Evolutionary conservation across 2,329 filamentous ascomycete species (phyloP).

Genomic region (Botrytis pseudocinerea): DNA sequence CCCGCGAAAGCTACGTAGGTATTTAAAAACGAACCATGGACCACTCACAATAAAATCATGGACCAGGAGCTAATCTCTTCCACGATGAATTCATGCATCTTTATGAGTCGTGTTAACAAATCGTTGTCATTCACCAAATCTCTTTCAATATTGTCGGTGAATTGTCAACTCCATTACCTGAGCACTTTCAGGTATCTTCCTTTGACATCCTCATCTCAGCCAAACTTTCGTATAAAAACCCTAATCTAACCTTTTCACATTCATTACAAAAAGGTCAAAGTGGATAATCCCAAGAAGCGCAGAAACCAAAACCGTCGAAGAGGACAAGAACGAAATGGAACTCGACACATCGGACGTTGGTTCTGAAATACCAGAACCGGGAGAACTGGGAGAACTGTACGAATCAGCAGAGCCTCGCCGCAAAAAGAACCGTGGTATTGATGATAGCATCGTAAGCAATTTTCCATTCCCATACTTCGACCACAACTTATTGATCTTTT

Average conservation of each 20-base stretch:
- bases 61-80: background rate
- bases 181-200: background rate
- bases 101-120: background rate
- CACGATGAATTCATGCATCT: background rate
- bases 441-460: background rate
- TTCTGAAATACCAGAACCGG: background rate
- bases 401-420: background rate
- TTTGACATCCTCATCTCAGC: background rate
- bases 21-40: background rate
- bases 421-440: background rate
- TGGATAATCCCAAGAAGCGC: background rate
- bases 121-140: background rate
- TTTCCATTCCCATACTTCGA: background rate
- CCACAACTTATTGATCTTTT: background rate
- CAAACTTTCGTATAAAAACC: background rate
- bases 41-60: background rate
- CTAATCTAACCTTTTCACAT: background rate
- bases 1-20: background rate
- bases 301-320: background rate
- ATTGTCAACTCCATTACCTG: background rate
- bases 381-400: background rate
- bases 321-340: background rate
- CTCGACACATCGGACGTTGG: background rate
- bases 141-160: background rate
- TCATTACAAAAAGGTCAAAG: background rate